Conservation (phyloP, 2,329 filamentous ascomycete genomes). For the Pseudomassariella vexata region DNA sequence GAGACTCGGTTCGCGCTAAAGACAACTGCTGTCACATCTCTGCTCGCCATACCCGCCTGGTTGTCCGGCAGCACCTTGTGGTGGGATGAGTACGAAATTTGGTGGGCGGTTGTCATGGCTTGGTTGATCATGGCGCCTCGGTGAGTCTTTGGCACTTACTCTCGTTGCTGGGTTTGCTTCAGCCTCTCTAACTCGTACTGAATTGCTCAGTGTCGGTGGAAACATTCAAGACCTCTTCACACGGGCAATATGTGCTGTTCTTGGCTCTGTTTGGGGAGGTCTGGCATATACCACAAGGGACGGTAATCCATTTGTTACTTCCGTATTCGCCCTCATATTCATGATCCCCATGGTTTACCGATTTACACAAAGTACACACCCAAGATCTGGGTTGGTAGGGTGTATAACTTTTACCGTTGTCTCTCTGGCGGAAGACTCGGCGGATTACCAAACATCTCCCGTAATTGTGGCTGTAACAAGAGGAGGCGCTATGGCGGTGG, state of each 20-base stretch:
- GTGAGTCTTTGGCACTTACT: conserved; percentile 18
- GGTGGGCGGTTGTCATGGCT: conserved; percentile 53
- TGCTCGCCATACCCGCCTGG: conserved; percentile 51
- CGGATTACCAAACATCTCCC: conserved; percentile 25
- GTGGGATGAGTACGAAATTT: conserved; percentile 50
- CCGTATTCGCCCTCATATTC: conserved; percentile 47
- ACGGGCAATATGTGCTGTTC: conserved; percentile 39
- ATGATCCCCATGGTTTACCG: conserved; percentile 57
- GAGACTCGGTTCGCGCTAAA: conserved; percentile 54
- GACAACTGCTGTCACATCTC: conserved; percentile 42
- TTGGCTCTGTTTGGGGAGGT: conserved; percentile 51
- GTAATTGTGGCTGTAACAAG: conserved; percentile 37
- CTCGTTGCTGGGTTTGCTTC: not conserved
- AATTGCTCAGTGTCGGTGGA: conserved; percentile 39
- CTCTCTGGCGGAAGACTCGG: conserved; percentile 36
- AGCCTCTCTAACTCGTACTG: not conserved
- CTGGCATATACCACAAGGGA: conserved; percentile 42
- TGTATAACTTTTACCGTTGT: conserved; percentile 52
- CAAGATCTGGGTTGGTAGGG: conserved; percentile 51
- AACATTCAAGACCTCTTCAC: conserved; percentile 53
- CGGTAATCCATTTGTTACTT: conserved; percentile 50
- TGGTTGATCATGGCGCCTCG: conserved; percentile 50
- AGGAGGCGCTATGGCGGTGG: conserved; percentile 46
- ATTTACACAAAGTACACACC: conserved; percentile 48
- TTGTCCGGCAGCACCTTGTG: conserved; percentile 35